These are phyloP conservation scores for Adansonia grandidieri DNA, from an alignment of 441 rosid genomes.

Conservation along the genomic window DNA sequence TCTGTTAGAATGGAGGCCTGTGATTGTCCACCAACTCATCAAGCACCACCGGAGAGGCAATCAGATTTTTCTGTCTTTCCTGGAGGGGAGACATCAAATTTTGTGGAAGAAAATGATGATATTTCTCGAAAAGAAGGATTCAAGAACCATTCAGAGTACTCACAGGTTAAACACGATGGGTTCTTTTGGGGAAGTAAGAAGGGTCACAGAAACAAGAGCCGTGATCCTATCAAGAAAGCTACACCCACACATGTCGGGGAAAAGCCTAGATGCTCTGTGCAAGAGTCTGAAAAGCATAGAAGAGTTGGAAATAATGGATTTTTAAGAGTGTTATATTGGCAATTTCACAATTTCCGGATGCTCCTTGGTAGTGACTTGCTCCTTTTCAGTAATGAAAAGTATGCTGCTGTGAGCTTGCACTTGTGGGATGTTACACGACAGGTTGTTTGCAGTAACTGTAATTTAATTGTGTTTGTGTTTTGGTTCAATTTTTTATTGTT, in stretches of 20 bases:
- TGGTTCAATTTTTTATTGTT: slow-evolving; percentile 20
- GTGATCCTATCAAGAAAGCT: slow-evolving; percentile 56
- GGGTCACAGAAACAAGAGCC: slow-evolving; percentile 57
- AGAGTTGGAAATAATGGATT: slow-evolving; percentile 75
- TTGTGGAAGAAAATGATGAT: slow-evolving; percentile 50
- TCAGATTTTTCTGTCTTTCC: slow-evolving; percentile 67
- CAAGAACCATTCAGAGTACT: slow-evolving; percentile 43
- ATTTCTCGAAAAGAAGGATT: slow-evolving; percentile 47
- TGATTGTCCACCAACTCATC: slow-evolving; percentile 89
- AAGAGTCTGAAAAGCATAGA: slow-evolving; percentile 82
- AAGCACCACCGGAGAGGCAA: slow-evolving; percentile 47
- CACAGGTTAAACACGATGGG: slow-evolving; percentile 60
- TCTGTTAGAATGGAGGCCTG: slow-evolving; percentile 98
- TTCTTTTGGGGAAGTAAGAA: slow-evolving; percentile 61
- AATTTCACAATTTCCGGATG: slow-evolving; percentile 96
- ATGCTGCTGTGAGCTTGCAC: slow-evolving; percentile 93
- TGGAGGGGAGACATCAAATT: slow-evolving; percentile 45
- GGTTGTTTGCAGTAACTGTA: slow-evolving; percentile 46
- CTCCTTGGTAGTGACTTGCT: slow-evolving; percentile 95
- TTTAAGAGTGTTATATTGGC: slow-evolving; percentile 86
- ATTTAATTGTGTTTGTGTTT: slow-evolving; percentile 19
- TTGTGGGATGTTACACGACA: slow-evolving; percentile 82
- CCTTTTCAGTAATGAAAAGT: slow-evolving; percentile 89
- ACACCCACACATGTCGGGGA: slow-evolving; percentile 78
- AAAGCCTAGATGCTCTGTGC: slow-evolving; percentile 66